These are phyloP conservation scores for Plasmodium vivax DNA, from an alignment of 169 alveolate species.

Conservation along the genomic window DNA sequence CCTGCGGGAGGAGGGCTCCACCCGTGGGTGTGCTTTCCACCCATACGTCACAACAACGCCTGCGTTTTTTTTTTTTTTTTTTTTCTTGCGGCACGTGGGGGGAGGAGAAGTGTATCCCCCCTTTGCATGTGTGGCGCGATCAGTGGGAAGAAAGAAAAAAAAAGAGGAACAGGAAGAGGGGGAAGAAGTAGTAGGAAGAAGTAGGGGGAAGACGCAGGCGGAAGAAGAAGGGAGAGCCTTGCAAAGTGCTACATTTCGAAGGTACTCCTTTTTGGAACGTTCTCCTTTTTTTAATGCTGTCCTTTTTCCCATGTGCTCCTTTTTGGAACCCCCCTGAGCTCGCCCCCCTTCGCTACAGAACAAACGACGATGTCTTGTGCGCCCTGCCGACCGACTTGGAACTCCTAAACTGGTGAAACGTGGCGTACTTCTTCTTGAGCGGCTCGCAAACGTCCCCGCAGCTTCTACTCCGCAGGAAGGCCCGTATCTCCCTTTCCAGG, in stretches of 20 bases:
- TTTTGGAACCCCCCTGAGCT: too few species aligned
- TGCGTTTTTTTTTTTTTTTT: neutral
- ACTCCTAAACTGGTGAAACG: slow-evolving; percentile 59
- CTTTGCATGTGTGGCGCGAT: neutral
- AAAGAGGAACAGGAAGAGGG: neutral
- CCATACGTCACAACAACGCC: neutral
- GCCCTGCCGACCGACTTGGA: neutral
- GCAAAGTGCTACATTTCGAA: neutral
- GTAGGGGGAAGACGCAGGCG: neutral
- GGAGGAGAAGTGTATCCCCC: neutral
- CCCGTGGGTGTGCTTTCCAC: neutral
- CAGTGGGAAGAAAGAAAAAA: neutral
- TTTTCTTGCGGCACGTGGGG: neutral
- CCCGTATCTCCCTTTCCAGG: slow-evolving; percentile 41
- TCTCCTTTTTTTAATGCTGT: too few species aligned
- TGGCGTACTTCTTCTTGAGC: slow-evolving; percentile 24
- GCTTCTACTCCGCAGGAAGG: neutral
- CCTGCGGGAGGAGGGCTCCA: neutral
- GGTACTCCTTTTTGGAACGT: neutral
- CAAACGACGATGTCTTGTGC: slow-evolving; percentile 42
- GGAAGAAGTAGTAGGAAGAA: neutral
- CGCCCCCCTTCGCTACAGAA: neutral
- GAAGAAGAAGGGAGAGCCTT: neutral
- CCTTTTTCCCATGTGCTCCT: neutral
- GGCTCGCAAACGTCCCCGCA: neutral